A percentile compares a stretch with the other conserved stretches of the same genome.
Conservation (phyloP, 2,329 filamentous ascomycete genomes). For the Fusarium sp. region DNA sequence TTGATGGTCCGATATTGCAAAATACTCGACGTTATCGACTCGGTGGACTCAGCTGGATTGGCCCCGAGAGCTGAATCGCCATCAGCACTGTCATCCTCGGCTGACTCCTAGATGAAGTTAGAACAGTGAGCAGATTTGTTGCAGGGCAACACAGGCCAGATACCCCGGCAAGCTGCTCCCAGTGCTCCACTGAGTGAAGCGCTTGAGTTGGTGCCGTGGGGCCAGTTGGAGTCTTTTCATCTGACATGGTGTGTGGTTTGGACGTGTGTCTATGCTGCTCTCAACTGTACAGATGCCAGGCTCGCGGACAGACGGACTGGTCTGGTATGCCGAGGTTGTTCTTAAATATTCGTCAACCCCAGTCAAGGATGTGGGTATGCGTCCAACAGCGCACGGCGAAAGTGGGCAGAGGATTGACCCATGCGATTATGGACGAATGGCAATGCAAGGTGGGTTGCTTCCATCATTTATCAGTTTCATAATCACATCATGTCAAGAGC, state of each 20-base stretch:
- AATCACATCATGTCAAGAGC: no score
- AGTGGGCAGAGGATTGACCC: no score
- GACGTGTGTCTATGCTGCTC: no score
- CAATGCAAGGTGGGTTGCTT: no score
- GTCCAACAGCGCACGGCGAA: no score
- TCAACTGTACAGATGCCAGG: no score
- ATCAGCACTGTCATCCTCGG: constrained; percentile 2
- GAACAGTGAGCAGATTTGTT: not conserved
- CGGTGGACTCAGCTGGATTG: constrained; percentile 22
- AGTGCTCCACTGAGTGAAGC: not conserved
- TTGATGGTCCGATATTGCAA: constrained; percentile 33
- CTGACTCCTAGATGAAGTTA: not conserved
- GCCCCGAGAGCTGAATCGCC: constrained; percentile 19
- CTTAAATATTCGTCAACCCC: no score
- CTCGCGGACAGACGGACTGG: no score
- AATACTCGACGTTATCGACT: constrained; percentile 35
- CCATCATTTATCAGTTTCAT: no score
- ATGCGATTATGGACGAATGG: no score
- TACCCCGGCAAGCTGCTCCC: constrained; percentile 7
- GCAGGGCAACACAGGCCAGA: not conserved
- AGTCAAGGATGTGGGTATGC: no score
- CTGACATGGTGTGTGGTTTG: not conserved
- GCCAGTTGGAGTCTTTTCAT: not conserved
- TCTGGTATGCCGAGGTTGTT: no score
- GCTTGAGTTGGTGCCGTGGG: not conserved